Conservation (phyloP, 192 early-diverging fungal genomes). For the Chytriomyces sp. region DNA sequence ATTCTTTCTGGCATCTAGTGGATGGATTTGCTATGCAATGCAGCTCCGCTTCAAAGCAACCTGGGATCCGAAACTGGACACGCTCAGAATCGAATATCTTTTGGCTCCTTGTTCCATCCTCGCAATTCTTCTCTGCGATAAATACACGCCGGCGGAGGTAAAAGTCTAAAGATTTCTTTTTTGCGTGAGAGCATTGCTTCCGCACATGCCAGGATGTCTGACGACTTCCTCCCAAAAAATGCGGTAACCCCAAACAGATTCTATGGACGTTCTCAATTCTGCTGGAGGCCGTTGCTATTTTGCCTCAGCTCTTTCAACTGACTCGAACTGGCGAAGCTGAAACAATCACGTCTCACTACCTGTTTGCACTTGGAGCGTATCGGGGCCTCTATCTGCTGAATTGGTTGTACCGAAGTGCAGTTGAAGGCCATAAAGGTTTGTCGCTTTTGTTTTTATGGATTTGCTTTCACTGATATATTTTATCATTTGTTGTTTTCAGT, state of each 20-base stretch:
- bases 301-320: constrained; percentile 97
- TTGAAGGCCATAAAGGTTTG: constrained; percentile 49
- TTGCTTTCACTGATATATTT: not conserved
- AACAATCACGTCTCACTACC: constrained; percentile 98
- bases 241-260: constrained; percentile 59
- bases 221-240: not conserved
- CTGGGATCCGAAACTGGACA: constrained; percentile 91
- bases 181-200: not conserved
- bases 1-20: constrained; percentile 86
- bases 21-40: constrained; percentile 94
- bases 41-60: constrained; percentile 81
- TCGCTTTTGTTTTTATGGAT: constrained; percentile 14
- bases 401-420: constrained; percentile 92
- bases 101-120: constrained; percentile 71
- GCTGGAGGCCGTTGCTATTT: constrained; percentile 94
- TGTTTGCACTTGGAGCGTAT: constrained; percentile 96
- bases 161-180: too few relatives aligned
- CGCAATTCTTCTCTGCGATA: constrained; percentile 75
- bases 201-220: not conserved
- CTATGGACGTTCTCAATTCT: constrained; percentile 98
- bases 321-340: constrained; percentile 97
- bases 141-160: constrained; percentile 75
- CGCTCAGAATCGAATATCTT: constrained; percentile 88
- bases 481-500: constrained; percentile 53
- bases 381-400: constrained; percentile 88